Evolutionary conservation across 305 asterid genomes (phyloP).

Genomic region (Fraxinus latifolia): DNA sequence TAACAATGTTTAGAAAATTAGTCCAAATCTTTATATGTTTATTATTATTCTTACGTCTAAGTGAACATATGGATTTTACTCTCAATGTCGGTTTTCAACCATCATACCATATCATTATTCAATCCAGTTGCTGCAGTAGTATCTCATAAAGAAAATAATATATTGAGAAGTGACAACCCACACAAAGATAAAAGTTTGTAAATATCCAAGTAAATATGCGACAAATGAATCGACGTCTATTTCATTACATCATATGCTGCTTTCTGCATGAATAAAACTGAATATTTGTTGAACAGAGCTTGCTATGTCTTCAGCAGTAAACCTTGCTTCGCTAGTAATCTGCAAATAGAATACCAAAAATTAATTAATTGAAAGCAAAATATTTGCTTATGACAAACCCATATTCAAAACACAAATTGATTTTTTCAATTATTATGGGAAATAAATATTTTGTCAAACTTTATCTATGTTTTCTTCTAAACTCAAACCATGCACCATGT

Average conservation of each 20-base stretch:
- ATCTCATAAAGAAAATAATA: background rate
- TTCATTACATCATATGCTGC: slow-evolving; percentile 27
- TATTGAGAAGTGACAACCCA: background rate
- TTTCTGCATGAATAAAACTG: slow-evolving; percentile 68
- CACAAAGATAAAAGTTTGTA: background rate
- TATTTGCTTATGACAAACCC: background rate
- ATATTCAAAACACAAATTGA: background rate
- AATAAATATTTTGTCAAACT: background rate
- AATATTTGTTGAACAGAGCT: slow-evolving; percentile 85
- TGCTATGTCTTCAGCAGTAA: slow-evolving; percentile 82
- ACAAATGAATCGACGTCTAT: background rate
- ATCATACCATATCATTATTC: background rate
- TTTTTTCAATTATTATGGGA: background rate
- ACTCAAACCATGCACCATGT: background rate
- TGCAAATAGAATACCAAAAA: slow-evolving; percentile 24
- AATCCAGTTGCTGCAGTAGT: background rate
- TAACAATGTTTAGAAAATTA: background rate
- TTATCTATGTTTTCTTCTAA: background rate
- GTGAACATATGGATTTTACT: background rate
- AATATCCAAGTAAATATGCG: background rate
- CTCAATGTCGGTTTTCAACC: background rate
- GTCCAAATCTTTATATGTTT: background rate
- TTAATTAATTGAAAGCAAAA: background rate
- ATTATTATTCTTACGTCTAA: background rate
- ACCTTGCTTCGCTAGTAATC: slow-evolving; percentile 67